A percentile compares a stretch with the other conserved stretches of the same genome.
Conservation (phyloP, 2,329 filamentous ascomycete genomes). For the Neurospora crassa region DNA sequence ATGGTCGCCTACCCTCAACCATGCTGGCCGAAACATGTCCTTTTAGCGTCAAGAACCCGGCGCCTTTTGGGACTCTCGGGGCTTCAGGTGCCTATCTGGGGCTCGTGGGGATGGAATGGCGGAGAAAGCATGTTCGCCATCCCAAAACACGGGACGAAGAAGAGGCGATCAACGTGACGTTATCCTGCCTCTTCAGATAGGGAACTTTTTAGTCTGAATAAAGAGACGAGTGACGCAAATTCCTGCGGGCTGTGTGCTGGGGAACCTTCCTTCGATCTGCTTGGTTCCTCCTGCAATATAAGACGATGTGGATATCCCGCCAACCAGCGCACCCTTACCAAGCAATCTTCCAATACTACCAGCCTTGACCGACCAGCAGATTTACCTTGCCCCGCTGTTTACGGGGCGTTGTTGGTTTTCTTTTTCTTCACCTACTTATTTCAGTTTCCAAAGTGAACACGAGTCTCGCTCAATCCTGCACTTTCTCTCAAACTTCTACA, state of each 20-base stretch:
- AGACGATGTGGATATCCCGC: neutral
- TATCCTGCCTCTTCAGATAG: neutral
- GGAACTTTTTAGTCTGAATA: neutral
- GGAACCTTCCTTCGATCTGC: neutral
- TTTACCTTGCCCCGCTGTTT: constrained; percentile 1
- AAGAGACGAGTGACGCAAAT: neutral
- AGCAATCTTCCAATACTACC: neutral
- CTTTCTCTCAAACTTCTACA: neutral
- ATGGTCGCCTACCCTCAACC: constrained; percentile 19
- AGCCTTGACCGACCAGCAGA: neutral
- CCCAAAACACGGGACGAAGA: neutral
- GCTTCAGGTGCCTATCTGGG: neutral
- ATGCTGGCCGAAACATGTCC: constrained; percentile 30
- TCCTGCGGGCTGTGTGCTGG: neutral
- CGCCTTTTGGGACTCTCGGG: constrained; percentile 3
- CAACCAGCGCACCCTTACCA: neutral
- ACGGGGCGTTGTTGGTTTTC: neutral
- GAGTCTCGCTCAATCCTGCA: neutral
- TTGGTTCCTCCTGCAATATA: neutral
- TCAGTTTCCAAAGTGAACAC: neutral
- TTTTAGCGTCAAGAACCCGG: constrained; percentile 18
- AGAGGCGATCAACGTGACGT: neutral
- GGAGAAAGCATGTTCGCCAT: neutral
- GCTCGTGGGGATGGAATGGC: neutral
- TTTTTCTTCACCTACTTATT: neutral